A percentile compares a stretch with the other conserved stretches of the same genome.
These are phyloP conservation scores for Lipomyces kockii DNA, from an alignment of 805 yeast species.

Conservation along the genomic window DNA sequence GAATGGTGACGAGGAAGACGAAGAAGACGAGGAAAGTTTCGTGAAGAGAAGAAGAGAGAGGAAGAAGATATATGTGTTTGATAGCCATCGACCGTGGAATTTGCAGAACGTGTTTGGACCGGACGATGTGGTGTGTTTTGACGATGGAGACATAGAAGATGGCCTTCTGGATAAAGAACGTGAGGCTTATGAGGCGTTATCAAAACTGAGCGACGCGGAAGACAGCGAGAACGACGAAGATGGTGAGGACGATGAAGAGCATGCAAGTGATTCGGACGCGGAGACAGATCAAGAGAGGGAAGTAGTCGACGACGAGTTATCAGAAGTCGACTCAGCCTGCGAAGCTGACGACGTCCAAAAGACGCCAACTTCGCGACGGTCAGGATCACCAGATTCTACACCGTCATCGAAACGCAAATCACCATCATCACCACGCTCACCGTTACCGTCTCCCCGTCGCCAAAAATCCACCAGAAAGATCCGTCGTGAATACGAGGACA, in stretches of 20 bases:
- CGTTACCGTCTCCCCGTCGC: constrained; percentile 37
- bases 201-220: constrained; percentile 48
- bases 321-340: constrained; percentile 36
- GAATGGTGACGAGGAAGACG: constrained; percentile 33
- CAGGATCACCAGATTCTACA: constrained; percentile 1
- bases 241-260: constrained; percentile 44
- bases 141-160: constrained; percentile 77
- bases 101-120: constrained; percentile 89
- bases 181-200: constrained; percentile 58
- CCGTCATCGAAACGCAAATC: constrained; percentile 43
- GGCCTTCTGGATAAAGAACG: constrained; percentile 58
- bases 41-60: constrained; percentile 45
- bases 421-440: constrained; percentile 33
- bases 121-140: constrained; percentile 72
- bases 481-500: constrained; percentile 53
- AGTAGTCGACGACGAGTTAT: constrained; percentile 22
- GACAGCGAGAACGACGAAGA: constrained; percentile 44
- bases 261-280: constrained; percentile 36
- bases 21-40: constrained; percentile 20
- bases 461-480: constrained; percentile 46
- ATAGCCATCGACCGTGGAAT: constrained; percentile 97
- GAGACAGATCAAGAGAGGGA: constrained; percentile 37
- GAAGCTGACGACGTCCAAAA: constrained; percentile 33
- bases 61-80: constrained; percentile 78
- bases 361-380: neutral